Base-by-base conservation (phyloP, 2,329 filamentous ascomycete genomes). In the Ophiobolus disseminans region DNA sequence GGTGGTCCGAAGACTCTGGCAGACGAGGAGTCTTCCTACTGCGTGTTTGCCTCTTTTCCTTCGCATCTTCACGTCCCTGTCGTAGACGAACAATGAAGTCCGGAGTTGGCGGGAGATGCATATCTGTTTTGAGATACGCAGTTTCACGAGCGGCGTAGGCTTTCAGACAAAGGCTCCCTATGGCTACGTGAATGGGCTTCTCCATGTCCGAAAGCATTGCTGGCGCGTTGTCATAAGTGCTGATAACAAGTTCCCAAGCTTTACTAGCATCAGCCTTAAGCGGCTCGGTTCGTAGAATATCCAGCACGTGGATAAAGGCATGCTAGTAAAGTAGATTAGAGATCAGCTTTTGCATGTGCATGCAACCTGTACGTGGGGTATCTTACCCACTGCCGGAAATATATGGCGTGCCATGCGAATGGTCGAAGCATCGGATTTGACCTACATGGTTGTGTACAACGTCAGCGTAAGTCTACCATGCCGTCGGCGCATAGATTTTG, bases 281-380 rank as follows among this genome's bases (percentile, higher is more conserved):
- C 10, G 73, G 62, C 49, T 68, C 41, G 45, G 63, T 58, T 63
- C 71, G 55, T 40, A 76, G 57, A 32, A 66, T 67, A 57, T 74
- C 63, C 3, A 85, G 69, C 4, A 83, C 74, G 57, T 82, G 84
- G 1, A 82, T 82, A 22, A 85, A 71, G 1, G 81, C 79, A 55
- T 84, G 82, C 82, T 82, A 86, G 55, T 85, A 48, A 85, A 83
- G 3, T 81, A 83, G n/a, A n/a, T n/a, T n/a, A n/a, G n/a, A n/a
- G n/a, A n/a, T n/a, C n/a, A n/a, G n/a, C n/a, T n/a, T n/a, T n/a
- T n/a, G n/a, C n/a, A n/a, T n/a, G n/a, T n/a, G n/a, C n/a, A n/a
- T n/a, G n/a, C n/a, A n/a, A n/a, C n/a, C n/a, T n/a, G n/a, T n/a
- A n/a, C n/a, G n/a, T n/a, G n/a, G n/a, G n/a, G n/a, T n/a, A n/a